These are phyloP conservation scores for Fusarium pilosicola DNA, from an alignment of 2,329 filamentous ascomycete species.

Conservation along the genomic window DNA sequence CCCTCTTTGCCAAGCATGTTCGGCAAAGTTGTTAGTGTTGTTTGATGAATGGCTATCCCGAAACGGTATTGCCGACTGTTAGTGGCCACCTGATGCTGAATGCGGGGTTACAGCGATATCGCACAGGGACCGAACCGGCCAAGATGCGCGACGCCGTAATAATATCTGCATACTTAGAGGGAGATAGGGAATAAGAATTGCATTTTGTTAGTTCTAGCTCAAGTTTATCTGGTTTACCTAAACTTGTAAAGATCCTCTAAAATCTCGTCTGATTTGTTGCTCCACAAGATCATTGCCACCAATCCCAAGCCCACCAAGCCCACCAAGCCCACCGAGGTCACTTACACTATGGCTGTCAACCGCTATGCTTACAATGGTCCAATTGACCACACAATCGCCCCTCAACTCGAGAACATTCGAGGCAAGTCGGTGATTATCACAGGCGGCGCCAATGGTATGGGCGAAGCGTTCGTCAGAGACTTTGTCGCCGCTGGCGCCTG, in stretches of 20 bases:
- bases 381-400: conserved; percentile 24
- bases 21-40: neutral
- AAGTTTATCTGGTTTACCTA: neutral
- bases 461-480: conserved; percentile 49
- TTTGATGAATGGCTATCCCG: neutral
- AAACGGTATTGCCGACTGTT: neutral
- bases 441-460: conserved; percentile 57
- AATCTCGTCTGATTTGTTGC: neutral
- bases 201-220: neutral
- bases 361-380: conserved; percentile 36
- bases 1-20: neutral
- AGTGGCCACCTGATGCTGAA: neutral
- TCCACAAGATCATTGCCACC: neutral
- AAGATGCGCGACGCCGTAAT: accelerated
- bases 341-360: conserved; percentile 14
- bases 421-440: conserved; percentile 60
- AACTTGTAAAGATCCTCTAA: neutral
- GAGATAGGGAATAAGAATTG: neutral
- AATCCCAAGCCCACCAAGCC: neutral
- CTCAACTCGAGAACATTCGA: conserved; percentile 35
- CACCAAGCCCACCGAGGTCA: neutral
- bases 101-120: conserved; percentile 1
- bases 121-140: neutral
- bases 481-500: conserved; percentile 52
- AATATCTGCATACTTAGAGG: neutral